Base-by-base conservation (phyloP, 148 eudicot species). In the Rhododendron henanense region DNA sequence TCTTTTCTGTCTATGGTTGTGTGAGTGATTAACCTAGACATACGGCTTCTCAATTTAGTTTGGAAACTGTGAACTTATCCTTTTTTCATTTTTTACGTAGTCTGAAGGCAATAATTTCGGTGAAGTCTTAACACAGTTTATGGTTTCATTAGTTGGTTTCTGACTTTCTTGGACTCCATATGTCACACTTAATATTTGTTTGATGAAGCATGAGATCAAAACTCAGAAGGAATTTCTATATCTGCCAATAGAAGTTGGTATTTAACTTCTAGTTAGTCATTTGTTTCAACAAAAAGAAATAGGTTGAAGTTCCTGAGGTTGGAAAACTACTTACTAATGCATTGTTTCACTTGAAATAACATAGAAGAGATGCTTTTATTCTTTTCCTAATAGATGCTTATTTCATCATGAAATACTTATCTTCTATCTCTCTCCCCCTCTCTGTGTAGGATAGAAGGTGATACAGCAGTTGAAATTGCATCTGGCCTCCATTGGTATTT, bases 401-500 rank as follows among this genome's bases (percentile, higher is more conserved):
- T 79, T 79, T 61, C 33, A 28, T 69, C 45, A 4, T 53, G 57
- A 65, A 21, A 23, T 5, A 77, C 11, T 25, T 47, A 15, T 74
- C 18, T 35, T 25, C 55, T 16, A 45, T 86, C 5, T 39, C 59
- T 51, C 31, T 79, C 47, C 75, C 85, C 37, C 3, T 53, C 39
- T 87, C 37, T 85, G 80, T 39, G 5, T 92, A 96, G 99, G 87
- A 93, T 96, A 23, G 88, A 94, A 89, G 99, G 99, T 82, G 92
- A 92, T 31, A 89, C 97, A 13, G 96, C 94, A 4, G 94, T 94
- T 91, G 99, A 96, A 88, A 89, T 96, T 83, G 90, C 93, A 82
- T 94, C 98, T 41, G 99, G 98, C 51, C 94, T 96, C 50, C 98
- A 94, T 80, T 96, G 98, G 99, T 96, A 96, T 90, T 85, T 96